These are phyloP conservation scores for Salinomyces thailandicus DNA, from an alignment of 2,329 filamentous ascomycete species.

Conservation along the genomic window DNA sequence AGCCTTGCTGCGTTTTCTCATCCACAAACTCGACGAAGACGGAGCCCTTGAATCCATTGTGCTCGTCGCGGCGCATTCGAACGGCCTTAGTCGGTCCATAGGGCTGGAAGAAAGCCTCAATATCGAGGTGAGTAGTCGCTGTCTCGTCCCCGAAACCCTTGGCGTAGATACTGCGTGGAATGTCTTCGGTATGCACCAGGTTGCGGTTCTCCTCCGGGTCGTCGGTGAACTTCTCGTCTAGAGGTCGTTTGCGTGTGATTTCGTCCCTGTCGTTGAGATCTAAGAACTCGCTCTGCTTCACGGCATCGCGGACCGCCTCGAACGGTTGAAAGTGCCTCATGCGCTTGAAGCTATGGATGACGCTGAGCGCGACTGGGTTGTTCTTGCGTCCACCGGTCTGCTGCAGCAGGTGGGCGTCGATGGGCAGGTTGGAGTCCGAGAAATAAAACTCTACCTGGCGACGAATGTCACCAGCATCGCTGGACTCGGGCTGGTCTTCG, in stretches of 20 bases:
- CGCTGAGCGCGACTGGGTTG: slow-evolving; percentile 66
- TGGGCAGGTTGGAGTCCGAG: slow-evolving; percentile 77
- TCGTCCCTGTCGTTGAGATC: slow-evolving; percentile 61
- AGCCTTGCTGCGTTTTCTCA: slow-evolving; percentile 68
- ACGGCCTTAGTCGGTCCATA: slow-evolving; percentile 72
- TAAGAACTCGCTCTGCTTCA: slow-evolving; percentile 65
- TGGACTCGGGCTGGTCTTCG: slow-evolving; percentile 52
- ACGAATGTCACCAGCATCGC: slow-evolving; percentile 71
- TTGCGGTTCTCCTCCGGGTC: slow-evolving; percentile 44
- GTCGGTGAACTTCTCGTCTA: slow-evolving; percentile 41
- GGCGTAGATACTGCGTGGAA: slow-evolving; percentile 71
- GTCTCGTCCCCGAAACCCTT: slow-evolving; percentile 88
- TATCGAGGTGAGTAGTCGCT: slow-evolving; percentile 79
- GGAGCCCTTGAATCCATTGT: slow-evolving; percentile 82
- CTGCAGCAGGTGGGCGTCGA: slow-evolving; percentile 78
- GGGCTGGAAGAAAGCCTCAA: slow-evolving; percentile 81
- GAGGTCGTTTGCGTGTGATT: slow-evolving; percentile 66
- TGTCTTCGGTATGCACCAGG: slow-evolving; percentile 53
- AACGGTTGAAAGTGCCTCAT: slow-evolving; percentile 93
- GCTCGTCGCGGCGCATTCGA: slow-evolving; percentile 67
- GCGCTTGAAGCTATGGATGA: slow-evolving; percentile 80
- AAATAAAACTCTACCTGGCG: slow-evolving; percentile 97
- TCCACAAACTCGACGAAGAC: slow-evolving; percentile 87
- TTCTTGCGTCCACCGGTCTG: slow-evolving; percentile 69
- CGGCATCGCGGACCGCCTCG: slow-evolving; percentile 68